Conservation (phyloP, 1,139 yeast genomes). For the Lipomyces yarrowii region DNA sequence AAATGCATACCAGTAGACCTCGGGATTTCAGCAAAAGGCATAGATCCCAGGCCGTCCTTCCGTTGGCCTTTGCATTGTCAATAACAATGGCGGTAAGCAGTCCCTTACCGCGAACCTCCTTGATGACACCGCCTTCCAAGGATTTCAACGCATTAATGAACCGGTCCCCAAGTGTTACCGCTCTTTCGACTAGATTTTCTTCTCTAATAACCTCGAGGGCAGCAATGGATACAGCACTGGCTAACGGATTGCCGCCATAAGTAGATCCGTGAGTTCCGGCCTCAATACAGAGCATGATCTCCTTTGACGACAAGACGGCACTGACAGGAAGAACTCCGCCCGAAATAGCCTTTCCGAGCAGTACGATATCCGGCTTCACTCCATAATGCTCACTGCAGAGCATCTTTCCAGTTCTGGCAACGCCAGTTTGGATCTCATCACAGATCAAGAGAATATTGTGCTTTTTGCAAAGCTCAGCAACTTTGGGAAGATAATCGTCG, state of each 20-base stretch:
- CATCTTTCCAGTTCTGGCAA: constrained; percentile 95
- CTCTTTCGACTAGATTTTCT: constrained; percentile 81
- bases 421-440: constrained; percentile 97
- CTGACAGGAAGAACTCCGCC: constrained; percentile 96
- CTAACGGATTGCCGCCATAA: constrained; percentile 96
- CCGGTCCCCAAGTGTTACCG: constrained; percentile 68
- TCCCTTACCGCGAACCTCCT: constrained; percentile 93
- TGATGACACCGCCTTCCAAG: constrained; percentile 64
- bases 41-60: constrained; percentile 95
- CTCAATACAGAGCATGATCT: constrained; percentile 84
- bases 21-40: constrained; percentile 85
- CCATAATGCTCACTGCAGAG: constrained; percentile 87
- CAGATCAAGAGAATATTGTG: constrained; percentile 87
- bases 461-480: constrained; percentile 73
- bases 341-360: constrained; percentile 91
- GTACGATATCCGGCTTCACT: constrained; percentile 81
- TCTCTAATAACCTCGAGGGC: constrained; percentile 89
- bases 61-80: constrained; percentile 80
- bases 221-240: constrained; percentile 92
- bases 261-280: constrained; percentile 99
- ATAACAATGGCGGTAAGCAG: constrained; percentile 88
- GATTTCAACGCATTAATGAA: constrained; percentile 68
- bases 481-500: constrained; percentile 70
- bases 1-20: constrained; percentile 65
- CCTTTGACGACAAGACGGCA: constrained; percentile 83